phyloP scores from a whole-genome alignment of 305 asterid species.

The Fraxinus angustifolia region DNA sequence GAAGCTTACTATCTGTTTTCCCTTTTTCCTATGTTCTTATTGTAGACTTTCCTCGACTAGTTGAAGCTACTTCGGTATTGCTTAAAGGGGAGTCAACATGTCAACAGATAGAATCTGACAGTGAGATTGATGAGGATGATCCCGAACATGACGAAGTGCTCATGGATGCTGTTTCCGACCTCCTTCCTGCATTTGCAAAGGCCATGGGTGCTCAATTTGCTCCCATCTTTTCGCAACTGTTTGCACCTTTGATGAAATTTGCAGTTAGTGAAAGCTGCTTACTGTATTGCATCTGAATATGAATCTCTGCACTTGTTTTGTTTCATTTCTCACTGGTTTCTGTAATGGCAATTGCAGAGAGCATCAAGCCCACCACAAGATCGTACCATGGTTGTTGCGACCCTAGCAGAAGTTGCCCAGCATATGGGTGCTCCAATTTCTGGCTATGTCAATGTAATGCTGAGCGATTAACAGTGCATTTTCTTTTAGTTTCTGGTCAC shows the following conservation, averaged over 20 bases:
- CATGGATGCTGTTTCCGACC: conserved; percentile 98
- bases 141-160: conserved; percentile 94
- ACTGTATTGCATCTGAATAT: conserved; percentile 5
- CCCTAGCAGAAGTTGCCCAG: conserved; percentile 99
- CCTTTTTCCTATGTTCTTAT: conserved; percentile 17
- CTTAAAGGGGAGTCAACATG: conserved; percentile 83
- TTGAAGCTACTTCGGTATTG: conserved; percentile 71
- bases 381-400: conserved; percentile 95
- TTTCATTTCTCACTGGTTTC: conserved; percentile 16
- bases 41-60: conserved; percentile 66
- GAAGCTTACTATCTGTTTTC: conserved; percentile 17
- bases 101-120: conserved; percentile 78
- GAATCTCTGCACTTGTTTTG: conserved; percentile 13
- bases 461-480: neutral
- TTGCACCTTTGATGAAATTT: conserved; percentile 85
- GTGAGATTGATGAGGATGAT: conserved; percentile 83
- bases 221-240: conserved; percentile 70
- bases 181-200: conserved; percentile 95
- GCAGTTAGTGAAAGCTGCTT: conserved; percentile 54
- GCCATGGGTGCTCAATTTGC: conserved; percentile 90
- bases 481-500: neutral
- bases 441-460: conserved; percentile 72
- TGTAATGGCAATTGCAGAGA: conserved; percentile 50
- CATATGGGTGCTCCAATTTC: conserved; percentile 98
- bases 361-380: conserved; percentile 84